Conservation (phyloP, 495 filamentous ascomycete genomes). For the Xylaria longipes region DNA sequence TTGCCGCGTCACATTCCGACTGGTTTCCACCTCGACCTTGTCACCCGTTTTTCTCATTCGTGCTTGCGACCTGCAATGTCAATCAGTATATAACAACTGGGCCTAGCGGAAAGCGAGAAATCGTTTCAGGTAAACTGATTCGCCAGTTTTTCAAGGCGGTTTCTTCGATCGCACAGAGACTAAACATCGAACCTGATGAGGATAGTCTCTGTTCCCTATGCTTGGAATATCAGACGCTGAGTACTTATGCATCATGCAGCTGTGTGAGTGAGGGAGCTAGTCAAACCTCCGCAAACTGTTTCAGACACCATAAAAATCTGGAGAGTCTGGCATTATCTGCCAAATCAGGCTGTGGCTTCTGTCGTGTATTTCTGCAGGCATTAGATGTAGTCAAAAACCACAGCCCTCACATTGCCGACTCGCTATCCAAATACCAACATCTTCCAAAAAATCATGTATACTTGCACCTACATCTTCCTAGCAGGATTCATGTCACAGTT, state of each 20-base stretch:
- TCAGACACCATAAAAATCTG: not conserved
- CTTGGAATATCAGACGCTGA: not conserved
- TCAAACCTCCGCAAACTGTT: not conserved
- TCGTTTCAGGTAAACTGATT: not conserved
- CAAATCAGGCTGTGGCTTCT: not conserved
- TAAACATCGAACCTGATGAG: not conserved
- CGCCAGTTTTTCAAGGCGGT: not conserved
- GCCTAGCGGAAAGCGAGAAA: not conserved
- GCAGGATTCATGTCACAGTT: not conserved
- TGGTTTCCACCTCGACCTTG: not conserved
- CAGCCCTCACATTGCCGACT: not conserved
- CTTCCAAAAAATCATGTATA: not conserved
- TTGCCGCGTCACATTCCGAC: not conserved
- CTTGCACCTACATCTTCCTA: not conserved
- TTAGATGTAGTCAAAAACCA: conserved; percentile 7
- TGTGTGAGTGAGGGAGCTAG: not conserved
- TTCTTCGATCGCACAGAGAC: not conserved
- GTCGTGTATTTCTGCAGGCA: not conserved
- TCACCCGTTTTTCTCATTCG: not conserved
- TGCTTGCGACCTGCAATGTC: not conserved
- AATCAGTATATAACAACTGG: not conserved
- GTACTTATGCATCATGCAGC: not conserved
- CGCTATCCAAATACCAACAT: not conserved
- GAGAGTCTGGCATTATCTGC: not conserved
- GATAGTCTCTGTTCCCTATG: not conserved